These are phyloP conservation scores for Cunninghamia lanceolata DNA, from an alignment of 75 land plant species.

Conservation along the genomic window DNA sequence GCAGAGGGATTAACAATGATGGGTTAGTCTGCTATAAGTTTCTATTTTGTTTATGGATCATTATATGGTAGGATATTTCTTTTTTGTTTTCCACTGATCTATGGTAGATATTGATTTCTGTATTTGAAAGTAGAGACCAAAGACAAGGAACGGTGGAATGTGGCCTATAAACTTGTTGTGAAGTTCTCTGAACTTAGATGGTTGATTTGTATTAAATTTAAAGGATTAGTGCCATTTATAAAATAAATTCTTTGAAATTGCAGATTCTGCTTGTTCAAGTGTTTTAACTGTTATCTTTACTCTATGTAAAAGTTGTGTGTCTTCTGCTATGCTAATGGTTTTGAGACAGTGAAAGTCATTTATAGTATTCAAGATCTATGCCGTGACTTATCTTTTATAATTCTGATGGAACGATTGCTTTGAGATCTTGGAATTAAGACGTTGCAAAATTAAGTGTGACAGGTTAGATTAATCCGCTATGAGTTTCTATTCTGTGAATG, in stretches of 20 bases:
- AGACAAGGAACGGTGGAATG: no score
- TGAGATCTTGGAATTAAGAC: slow-evolving; percentile 43
- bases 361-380: neutral
- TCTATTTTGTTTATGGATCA: neutral
- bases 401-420: neutral
- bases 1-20: neutral
- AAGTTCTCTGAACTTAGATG: neutral
- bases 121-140: neutral
- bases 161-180: neutral
- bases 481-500: neutral
- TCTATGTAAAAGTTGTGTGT: neutral
- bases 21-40: neutral
- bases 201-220: neutral
- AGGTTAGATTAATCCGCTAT: neutral
- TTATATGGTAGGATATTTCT: neutral
- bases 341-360: neutral
- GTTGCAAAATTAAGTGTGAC: neutral
- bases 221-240: neutral
- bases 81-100: neutral
- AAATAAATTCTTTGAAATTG: neutral
- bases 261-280: neutral
- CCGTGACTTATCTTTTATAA: neutral
- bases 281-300: neutral
- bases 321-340: neutral
- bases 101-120: neutral